Percentiles rank a stretch among this genome's conserved stretches.
phyloP scores from a whole-genome alignment of 441 rosid genomes.

The Gossypium davidsonii region DNA sequence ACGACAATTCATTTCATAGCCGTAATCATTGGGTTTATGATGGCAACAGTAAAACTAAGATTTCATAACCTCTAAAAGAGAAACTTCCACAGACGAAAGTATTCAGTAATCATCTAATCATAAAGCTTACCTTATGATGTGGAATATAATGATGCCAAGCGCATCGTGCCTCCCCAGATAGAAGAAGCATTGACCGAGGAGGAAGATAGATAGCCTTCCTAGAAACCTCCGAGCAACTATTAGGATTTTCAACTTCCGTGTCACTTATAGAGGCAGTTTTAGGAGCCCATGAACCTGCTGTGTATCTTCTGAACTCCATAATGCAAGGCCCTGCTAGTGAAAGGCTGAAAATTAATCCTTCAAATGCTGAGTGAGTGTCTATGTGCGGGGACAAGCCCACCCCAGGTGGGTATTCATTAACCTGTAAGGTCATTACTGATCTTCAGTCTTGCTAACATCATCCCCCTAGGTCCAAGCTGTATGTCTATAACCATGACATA shows the following conservation, averaged over 20 bases:
- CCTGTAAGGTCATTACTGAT: slow-evolving; percentile 40
- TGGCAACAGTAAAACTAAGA: background rate
- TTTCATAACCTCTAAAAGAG: background rate
- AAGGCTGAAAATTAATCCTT: slow-evolving; percentile 84
- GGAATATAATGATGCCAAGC: slow-evolving; percentile 97
- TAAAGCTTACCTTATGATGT: slow-evolving; percentile 71
- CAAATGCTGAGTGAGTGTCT: slow-evolving; percentile 96
- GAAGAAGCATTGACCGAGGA: slow-evolving; percentile 81
- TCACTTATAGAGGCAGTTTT: slow-evolving; percentile 26
- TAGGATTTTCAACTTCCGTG: slow-evolving; percentile 31
- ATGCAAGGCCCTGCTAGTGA: slow-evolving; percentile 94
- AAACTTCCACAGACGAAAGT: background rate
- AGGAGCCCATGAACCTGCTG: slow-evolving; percentile 39
- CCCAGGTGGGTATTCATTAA: slow-evolving; percentile 86
- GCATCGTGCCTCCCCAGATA: slow-evolving; percentile 88
- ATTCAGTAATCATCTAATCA: background rate
- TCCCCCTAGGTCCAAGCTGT: background rate
- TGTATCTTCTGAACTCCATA: slow-evolving; percentile 88
- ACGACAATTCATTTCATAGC: background rate
- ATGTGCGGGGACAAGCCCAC: slow-evolving; percentile 96
- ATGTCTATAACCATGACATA: background rate
- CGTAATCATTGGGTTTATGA: background rate
- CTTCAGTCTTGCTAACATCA: slow-evolving; percentile 22
- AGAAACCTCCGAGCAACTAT: slow-evolving; percentile 25
- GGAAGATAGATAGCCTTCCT: slow-evolving; percentile 77